These are phyloP conservation scores for Solanum pinnatisectum DNA, from an alignment of 257 asterid species.

Conservation along the genomic window DNA sequence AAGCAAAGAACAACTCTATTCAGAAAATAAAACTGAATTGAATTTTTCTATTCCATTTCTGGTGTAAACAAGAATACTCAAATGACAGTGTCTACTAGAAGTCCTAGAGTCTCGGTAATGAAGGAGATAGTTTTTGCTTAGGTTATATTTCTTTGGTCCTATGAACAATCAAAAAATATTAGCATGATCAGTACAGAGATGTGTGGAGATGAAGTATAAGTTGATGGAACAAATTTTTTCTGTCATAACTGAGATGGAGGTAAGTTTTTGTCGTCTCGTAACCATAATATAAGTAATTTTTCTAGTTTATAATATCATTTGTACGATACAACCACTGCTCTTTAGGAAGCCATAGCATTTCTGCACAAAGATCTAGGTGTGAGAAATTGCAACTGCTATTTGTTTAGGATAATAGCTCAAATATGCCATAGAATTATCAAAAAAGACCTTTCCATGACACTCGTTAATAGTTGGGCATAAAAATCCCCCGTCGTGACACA, in stretches of 20 bases:
- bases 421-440: background rate
- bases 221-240: background rate
- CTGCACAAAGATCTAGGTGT: background rate
- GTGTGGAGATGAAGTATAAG: background rate
- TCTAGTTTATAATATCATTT: background rate
- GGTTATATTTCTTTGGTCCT: background rate
- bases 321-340: background rate
- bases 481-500: background rate
- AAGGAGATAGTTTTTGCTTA: background rate
- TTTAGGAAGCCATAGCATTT: background rate
- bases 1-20: background rate
- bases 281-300: background rate
- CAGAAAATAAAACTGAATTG: background rate
- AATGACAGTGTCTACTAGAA: background rate
- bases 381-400: background rate
- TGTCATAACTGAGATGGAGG: background rate
- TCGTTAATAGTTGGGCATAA: background rate
- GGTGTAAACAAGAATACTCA: background rate
- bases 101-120: background rate
- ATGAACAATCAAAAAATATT: background rate
- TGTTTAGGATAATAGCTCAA: background rate
- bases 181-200: background rate
- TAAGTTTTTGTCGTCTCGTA: background rate
- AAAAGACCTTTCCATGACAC: background rate
- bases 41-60: background rate